Evolutionary conservation across 75 land plant species (phyloP).

Genomic region (Pinus albicaulis): DNA sequence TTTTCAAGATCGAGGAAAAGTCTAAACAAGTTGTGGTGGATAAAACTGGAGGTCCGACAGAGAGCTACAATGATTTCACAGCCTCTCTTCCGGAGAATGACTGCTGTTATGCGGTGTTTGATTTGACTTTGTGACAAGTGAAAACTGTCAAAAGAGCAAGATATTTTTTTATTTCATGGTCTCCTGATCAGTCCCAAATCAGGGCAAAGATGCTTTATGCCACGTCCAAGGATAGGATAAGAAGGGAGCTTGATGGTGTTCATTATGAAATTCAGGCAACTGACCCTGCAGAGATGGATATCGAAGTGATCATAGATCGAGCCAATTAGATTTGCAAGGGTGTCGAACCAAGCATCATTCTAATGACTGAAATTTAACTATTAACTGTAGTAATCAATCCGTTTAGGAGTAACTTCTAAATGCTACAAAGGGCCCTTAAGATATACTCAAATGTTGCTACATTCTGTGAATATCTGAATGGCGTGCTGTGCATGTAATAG

Average conservation of each 20-base stretch:
- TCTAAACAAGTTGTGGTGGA: slow-evolving; percentile 40
- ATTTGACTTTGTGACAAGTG: no score
- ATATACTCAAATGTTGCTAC: no score
- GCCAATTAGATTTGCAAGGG: slow-evolving; percentile 11
- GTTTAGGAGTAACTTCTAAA: no score
- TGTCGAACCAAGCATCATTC: no score
- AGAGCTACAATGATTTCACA: slow-evolving; percentile 47
- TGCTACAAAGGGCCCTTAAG: no score
- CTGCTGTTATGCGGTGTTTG: slow-evolving; percentile 22
- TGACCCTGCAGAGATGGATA: slow-evolving; percentile 41
- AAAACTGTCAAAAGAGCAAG: no score
- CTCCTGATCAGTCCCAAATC: slow-evolving; percentile 31
- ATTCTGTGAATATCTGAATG: no score
- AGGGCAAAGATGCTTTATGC: slow-evolving; percentile 58
- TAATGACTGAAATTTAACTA: no score
- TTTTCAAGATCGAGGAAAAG: slow-evolving; percentile 48
- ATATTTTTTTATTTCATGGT: no score
- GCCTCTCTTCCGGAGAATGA: slow-evolving; percentile 48
- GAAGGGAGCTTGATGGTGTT: slow-evolving; percentile 10
- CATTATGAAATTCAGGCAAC: slow-evolving; percentile 49
- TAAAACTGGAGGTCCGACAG: slow-evolving; percentile 37
- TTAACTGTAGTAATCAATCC: no score
- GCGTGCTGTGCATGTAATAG: no score
- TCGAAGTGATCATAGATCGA: slow-evolving; percentile 36
- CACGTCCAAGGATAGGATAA: slow-evolving; percentile 44